Evolutionary conservation across 1,284 basidiomycete species (phyloP).

Genomic region (Heliocybe sulcata): DNA sequence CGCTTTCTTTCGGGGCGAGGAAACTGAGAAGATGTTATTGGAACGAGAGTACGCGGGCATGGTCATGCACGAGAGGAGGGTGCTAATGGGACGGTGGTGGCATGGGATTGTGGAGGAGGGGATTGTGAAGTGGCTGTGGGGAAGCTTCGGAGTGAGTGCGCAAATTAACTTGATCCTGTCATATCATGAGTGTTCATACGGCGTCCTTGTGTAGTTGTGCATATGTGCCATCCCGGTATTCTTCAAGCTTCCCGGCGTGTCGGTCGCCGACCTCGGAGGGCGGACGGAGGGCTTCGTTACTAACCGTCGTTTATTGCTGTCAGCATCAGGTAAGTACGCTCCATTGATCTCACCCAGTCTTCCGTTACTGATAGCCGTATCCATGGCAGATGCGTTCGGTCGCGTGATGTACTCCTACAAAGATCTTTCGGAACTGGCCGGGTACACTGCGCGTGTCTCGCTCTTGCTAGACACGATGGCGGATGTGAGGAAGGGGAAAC

Average conservation of each 20-base stretch:
- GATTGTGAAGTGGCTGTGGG: slow-evolving; percentile 98
- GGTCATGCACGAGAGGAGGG: slow-evolving; percentile 84
- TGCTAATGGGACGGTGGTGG: slow-evolving; percentile 80
- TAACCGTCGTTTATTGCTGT: slow-evolving; percentile 86
- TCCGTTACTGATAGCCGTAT: neutral
- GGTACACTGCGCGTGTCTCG: slow-evolving; percentile 90
- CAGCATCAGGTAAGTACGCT: slow-evolving; percentile 51
- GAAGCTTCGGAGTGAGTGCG: slow-evolving; percentile 82
- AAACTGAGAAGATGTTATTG: slow-evolving; percentile 88
- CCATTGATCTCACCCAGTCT: neutral
- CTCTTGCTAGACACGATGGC: slow-evolving; percentile 89
- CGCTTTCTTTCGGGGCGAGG: slow-evolving; percentile 88
- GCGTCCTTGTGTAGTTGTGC: slow-evolving; percentile 48
- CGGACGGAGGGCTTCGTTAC: slow-evolving; percentile 94
- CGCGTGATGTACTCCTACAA: slow-evolving; percentile 95
- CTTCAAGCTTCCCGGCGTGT: slow-evolving; percentile 74
- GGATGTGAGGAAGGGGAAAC: slow-evolving; percentile 80
- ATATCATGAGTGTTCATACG: too few relatives aligned
- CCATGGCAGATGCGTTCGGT: slow-evolving; percentile 59
- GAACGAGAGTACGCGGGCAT: slow-evolving; percentile 88
- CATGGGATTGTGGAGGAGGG: slow-evolving; percentile 93
- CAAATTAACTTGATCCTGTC: too few relatives aligned
- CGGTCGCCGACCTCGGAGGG: slow-evolving; percentile 68
- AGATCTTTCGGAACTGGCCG: slow-evolving; percentile 92
- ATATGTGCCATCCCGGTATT: slow-evolving; percentile 96